Percentiles rank a stretch among this genome's conserved stretches.
These are phyloP conservation scores for Trichosporon ovoides DNA, from an alignment of 1,284 basidiomycete species.

Conservation along the genomic window DNA sequence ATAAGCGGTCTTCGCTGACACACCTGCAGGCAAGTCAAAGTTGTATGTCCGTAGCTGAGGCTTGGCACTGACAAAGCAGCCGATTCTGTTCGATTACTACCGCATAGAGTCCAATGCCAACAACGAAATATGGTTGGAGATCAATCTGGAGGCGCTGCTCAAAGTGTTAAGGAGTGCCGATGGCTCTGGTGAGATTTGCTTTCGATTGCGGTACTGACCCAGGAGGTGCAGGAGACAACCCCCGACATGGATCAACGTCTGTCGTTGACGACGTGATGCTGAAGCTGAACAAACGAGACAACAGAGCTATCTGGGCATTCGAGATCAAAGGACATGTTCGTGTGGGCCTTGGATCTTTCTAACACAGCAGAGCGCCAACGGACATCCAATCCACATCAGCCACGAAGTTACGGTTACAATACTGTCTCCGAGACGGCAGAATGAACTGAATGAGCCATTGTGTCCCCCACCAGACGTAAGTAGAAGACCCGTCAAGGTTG, in stretches of 20 bases:
- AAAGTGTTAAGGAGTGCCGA: slow-evolving; percentile 58
- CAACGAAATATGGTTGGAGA: slow-evolving; percentile 72
- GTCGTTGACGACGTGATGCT: slow-evolving; percentile 63
- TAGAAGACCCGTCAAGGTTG: slow-evolving; percentile 3
- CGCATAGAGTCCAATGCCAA: slow-evolving; percentile 76
- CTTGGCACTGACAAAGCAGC: slow-evolving; percentile 28
- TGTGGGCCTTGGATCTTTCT: neutral
- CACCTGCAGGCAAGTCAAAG: slow-evolving; percentile 45
- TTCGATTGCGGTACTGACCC: neutral
- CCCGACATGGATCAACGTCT: slow-evolving; percentile 12
- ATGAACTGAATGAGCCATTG: slow-evolving; percentile 68
- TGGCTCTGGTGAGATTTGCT: slow-evolving; percentile 44
- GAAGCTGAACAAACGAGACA: slow-evolving; percentile 56
- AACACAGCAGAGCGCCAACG: slow-evolving; percentile 21
- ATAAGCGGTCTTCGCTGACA: neutral
- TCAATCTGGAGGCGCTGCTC: slow-evolving; percentile 63
- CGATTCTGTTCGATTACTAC: slow-evolving; percentile 72
- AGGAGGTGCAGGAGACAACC: neutral
- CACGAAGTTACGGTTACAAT: slow-evolving; percentile 56
- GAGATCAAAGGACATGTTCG: slow-evolving; percentile 39
- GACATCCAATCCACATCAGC: slow-evolving; percentile 36
- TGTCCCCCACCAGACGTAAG: slow-evolving; percentile 83
- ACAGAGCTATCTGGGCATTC: slow-evolving; percentile 41
- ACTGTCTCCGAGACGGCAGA: slow-evolving; percentile 65
- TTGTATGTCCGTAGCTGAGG: slow-evolving; percentile 30